Evolutionary conservation across 345 rosid species (phyloP), one percentile per base, ranked within the genome.

Genomic region (Ceriops decandra): DNA sequence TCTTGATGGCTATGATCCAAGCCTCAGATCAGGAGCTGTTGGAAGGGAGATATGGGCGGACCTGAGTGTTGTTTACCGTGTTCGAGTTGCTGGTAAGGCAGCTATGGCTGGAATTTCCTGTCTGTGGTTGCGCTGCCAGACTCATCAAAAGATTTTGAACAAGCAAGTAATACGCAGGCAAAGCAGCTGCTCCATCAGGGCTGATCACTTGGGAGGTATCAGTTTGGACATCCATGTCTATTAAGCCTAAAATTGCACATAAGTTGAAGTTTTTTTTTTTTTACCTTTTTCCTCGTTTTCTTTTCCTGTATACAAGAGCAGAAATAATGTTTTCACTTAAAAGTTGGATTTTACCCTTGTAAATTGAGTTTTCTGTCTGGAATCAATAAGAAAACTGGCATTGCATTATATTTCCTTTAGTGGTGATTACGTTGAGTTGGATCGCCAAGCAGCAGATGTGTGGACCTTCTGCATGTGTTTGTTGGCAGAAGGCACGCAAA

Each of bases 211-310:
- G 79, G 82, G 88, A 76, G 89, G 89, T 61, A 87, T 91, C 57
- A 87, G 81, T 61, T 91, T 91, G 21, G 93, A 85, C 79, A 91
- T 91, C 70, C 93, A 87, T 21, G 93, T 91, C 72, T 91, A 89
- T 81, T 89, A 78, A 85, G 77, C 28, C 19, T 9, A 57, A 32
- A 72, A 67, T 58, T 70, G 74, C 69, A 58, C 20, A 32, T 53
- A 61, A 57, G 67, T 42, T 16, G 58, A 54, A 54, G 58, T n/a
- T n/a, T 61, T 17, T n/a, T 61, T 17, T 54, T 59, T 47, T n/a
- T n/a, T n/a, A n/a, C n/a, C 8, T 64, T 64, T 35, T 26, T 38
- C 42, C 33, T 53, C 47, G 4, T 32, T 19, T 62, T 63, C 35
- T 26, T 31, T 35, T 30, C 28, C 26, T 16, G 76, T 76, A 35